These are phyloP conservation scores for Chimonanthus salicifolius DNA, from an alignment of 164 flowering plant genomes.

Conservation along the genomic window DNA sequence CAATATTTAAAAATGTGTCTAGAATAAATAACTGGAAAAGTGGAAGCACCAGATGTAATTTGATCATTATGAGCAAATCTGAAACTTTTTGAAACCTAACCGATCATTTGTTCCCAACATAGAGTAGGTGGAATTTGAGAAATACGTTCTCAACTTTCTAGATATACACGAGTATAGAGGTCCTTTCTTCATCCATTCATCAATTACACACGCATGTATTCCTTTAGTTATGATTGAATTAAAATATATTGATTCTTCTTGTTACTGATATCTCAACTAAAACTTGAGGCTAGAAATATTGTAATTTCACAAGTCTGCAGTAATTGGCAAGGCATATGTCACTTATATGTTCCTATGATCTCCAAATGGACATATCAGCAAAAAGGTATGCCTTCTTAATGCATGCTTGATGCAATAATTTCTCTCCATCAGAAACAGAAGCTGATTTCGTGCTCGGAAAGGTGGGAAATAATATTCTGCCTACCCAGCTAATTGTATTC, in stretches of 20 bases:
- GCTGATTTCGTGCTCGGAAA: neutral
- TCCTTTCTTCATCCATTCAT: too few species aligned
- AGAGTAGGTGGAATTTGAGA: too few species aligned
- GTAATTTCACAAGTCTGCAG: neutral
- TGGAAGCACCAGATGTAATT: neutral
- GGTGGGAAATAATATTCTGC: neutral
- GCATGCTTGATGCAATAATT: neutral
- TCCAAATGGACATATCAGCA: neutral
- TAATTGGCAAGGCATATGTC: neutral
- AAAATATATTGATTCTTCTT: too few species aligned
- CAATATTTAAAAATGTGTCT: too few species aligned
- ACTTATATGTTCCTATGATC: neutral
- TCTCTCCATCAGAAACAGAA: neutral
- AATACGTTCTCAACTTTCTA: too few species aligned
- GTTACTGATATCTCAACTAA: too few species aligned
- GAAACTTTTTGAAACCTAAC: too few species aligned
- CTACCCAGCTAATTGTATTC: neutral
- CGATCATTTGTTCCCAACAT: too few species aligned
- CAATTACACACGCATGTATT: too few species aligned
- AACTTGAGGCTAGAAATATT: neutral
- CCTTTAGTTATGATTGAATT: too few species aligned
- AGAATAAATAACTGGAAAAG: neutral
- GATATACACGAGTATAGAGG: too few species aligned
- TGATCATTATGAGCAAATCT: too few species aligned
- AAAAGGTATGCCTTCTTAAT: neutral